These are phyloP conservation scores for Heterobasidion parviporum DNA, from an alignment of 1,284 basidiomycete species.

Conservation along the genomic window DNA sequence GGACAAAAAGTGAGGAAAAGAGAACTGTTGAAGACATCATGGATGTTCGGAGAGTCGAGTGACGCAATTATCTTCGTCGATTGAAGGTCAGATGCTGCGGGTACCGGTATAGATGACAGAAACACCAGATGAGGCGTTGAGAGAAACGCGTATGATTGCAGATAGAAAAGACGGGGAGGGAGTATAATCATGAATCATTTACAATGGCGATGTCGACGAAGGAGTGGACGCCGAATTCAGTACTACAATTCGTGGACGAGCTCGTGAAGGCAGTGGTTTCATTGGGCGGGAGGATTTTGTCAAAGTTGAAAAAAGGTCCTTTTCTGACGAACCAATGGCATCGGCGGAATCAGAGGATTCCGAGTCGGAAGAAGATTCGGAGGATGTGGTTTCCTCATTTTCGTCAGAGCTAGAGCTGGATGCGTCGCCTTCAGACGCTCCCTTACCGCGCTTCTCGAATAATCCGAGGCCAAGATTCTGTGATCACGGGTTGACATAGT, in stretches of 20 bases:
- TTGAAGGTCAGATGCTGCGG: too few relatives aligned
- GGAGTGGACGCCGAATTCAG: constrained; percentile 3
- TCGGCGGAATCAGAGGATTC: constrained; percentile 11
- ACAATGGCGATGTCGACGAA: neutral
- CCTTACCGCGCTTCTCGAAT: constrained; percentile 37
- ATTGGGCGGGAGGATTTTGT: constrained; percentile 12
- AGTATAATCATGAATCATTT: neutral
- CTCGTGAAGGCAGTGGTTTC: constrained; percentile 19
- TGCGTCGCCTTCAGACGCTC: constrained; percentile 9
- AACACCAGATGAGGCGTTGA: too few relatives aligned
- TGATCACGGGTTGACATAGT: neutral
- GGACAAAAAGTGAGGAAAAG: too few relatives aligned
- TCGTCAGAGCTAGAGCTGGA: constrained; percentile 8
- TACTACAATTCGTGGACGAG: constrained; percentile 17
- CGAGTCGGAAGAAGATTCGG: neutral
- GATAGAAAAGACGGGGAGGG: neutral
- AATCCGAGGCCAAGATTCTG: constrained; percentile 61
- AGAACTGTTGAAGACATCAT: too few relatives aligned
- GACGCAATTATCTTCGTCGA: too few relatives aligned
- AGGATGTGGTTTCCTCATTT: constrained; percentile 3
- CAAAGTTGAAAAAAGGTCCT: constrained; percentile 15
- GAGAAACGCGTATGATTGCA: too few relatives aligned
- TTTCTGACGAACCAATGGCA: neutral
- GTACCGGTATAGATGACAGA: too few relatives aligned
- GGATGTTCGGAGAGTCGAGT: too few relatives aligned